These are phyloP conservation scores for Boletellus ananas DNA, from an alignment of 768 basidiomycete species.

Conservation along the genomic window DNA sequence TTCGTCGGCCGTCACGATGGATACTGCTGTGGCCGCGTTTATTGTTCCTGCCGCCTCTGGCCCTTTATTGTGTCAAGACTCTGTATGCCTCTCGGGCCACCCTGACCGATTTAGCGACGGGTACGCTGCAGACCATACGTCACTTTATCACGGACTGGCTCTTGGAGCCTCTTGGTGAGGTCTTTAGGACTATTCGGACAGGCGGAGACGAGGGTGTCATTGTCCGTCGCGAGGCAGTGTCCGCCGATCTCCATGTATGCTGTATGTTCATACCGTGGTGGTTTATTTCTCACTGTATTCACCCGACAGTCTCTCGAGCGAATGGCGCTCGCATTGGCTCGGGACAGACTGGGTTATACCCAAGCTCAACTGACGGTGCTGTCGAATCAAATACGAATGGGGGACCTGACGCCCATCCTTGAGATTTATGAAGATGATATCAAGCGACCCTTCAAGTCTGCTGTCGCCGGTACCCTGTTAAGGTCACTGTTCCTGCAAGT, in stretches of 20 bases:
- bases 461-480: conserved; percentile 73
- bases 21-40: conserved; percentile 80
- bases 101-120: conserved; percentile 51
- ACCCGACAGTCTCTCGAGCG: conserved; percentile 80
- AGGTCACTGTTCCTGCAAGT: conserved; percentile 88
- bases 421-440: conserved; percentile 91
- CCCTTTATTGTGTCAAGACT: conserved; percentile 46
- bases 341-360: conserved; percentile 70
- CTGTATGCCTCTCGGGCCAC: conserved; percentile 59
- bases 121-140: conserved; percentile 59
- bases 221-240: conserved; percentile 75
- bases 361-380: conserved; percentile 62
- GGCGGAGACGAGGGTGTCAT: conserved; percentile 75
- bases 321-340: conserved; percentile 84
- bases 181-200: conserved; percentile 77
- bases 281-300: background rate
- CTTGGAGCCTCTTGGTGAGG: conserved; percentile 77
- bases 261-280: background rate
- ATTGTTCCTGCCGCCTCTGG: conserved; percentile 69
- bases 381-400: conserved; percentile 61
- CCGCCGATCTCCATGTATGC: conserved; percentile 78
- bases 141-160: conserved; percentile 84
- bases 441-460: conserved; percentile 79
- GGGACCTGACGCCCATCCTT: conserved; percentile 85
- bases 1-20: conserved; percentile 65